Base-by-base conservation (phyloP, 2,329 filamentous ascomycete genomes). In the Lasiodiplodia citricola region DNA sequence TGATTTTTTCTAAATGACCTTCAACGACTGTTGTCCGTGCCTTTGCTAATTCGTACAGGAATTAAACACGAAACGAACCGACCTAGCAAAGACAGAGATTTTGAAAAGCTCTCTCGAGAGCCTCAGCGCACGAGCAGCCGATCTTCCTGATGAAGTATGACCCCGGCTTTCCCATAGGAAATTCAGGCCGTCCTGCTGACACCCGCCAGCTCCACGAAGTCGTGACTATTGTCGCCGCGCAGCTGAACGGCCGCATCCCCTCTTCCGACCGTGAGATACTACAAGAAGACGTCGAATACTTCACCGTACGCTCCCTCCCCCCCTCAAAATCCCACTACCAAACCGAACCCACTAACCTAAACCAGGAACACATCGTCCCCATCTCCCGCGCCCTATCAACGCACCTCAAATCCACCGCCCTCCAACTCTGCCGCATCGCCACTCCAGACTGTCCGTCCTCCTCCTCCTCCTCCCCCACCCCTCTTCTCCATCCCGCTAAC, bases 211-310 rank as follows among this genome's bases (percentile, higher is more conserved):
- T 67, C 14, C 79, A 81, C 71, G 74, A 82, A 60, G 73, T 80
- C 5, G 80, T 82, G 37, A 80, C 81, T n/a, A 75, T 83, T 10
- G 73, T 81, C 5, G 77, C 77, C 13, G 81, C 83, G 0, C 76
- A 78, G 51, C 75, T 84, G 11, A 77, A 75, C 21, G 77, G 77
- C 54, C 75, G 78, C 14, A 71, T 84, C 8, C 69, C 77, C 0
- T 63, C 71, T 4, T 70, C 76, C 14, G 83, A 85, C 65, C 74
- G 75, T 13, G 76, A 79, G 0, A 74, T 84, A 6, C 74, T 84
- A 3, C 70, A 76, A 6, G 76, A 75, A 28, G 82, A 84, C 70
- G 69, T 81, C 1, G 74, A 76, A 1, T 73, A 74, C 51, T 83
- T 85, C 73, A 74, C 81, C 28, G 77, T 77, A 70, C 18, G 44